Base-by-base conservation (phyloP, 352 stramenopile species). In the Globisporangium radiosum region DNA sequence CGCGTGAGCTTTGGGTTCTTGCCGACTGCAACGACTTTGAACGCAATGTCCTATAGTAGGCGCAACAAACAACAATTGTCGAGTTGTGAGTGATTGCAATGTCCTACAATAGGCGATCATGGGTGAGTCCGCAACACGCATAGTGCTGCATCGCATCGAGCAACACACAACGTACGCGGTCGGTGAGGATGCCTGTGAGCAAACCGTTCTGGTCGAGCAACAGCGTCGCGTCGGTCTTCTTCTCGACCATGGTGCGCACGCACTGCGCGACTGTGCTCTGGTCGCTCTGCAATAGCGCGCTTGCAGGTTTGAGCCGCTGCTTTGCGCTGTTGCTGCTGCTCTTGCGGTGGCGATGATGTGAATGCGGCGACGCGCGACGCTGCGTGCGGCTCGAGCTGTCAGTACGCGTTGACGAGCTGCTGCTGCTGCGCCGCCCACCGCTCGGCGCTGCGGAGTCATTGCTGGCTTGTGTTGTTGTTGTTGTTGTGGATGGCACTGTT, bases 111-210 rank as follows among this genome's bases (percentile, higher is more conserved):
- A 25, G 25, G 25, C 25, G 25, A 25, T 25, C 25, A 2, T 25
- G 25, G 25, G 25, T 25, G 25, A 25, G 25, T 25, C 25, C 25
- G 25, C 25, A 25, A 25, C 25, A 25, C 25, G 25, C 25, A 25
- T 25, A 25, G 2, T 25, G 25, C 25, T 25, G 25, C 25, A 25
- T 25, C 25, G 25, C 25, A 25, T 25, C 51, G n/a, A 54, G 11
- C 40, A 25, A 52, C 0, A 13, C 5, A 43, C 13, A 5, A 73
- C 73, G 37, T 58, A 85, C 78, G 25, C 92, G 92, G 57, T 99
- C 96, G 37, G 95, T 98, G 5, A 98, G 72, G 63, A 99, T 99
- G 45, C 96, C 96, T 17, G 89, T 94, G 40, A 99, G 73, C 19
- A 86, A 70, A 8, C 95, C 95, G 45, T 84, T 85, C 17, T 74